Evolutionary conservation across 345 rosid species (phyloP), one percentile per base, ranked within the genome.

Genomic region (Diplotaxis tenuifolia): DNA sequence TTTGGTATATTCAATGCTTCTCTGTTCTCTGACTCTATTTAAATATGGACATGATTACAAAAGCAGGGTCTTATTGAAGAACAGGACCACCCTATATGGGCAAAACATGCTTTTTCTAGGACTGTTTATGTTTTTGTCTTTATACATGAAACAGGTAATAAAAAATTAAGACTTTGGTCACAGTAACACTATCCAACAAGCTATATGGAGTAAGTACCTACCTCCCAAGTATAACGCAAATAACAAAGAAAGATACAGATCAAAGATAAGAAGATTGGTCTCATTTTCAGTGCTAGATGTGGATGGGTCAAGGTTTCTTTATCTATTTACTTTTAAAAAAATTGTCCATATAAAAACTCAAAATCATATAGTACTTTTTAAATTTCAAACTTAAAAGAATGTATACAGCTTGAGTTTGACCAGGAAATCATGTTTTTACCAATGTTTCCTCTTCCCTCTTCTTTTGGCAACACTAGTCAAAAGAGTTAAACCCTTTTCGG

Each of bases 211-310:
- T 3, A 55, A 45, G 75, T 45, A 62, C 42, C 22, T 50, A n/a
- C n/a, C n/a, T n/a, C 47, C 64, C 62, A 68, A 68, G 70, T 67
- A 36, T 61, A 75, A 55, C 65, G 72, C 80, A 47, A 36, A 16
- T n/a, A 66, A 65, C 47, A 28, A 57, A 28, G 68, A 71, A 59
- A 23, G n/a, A n/a, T n/a, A n/a, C 21, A 64, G 68, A 61, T 31
- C 31, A 34, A 76, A 25, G 47, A 65, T 68, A 72, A 72, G 73
- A 50, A n/a, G 18, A 49, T 60, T 50, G 78, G 82, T 82, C 86
- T 81, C 80, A 83, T 84, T 87, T 88, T 92, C 91, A 89, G 86
- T 83, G 96, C 74, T 54, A 83, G 88, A 87, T 80, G 88, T 82
- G 78, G 89, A 87, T 81, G 83, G 82, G 80, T 87, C 93, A 75